phyloP scores from a whole-genome alignment of 2,329 filamentous ascomycete species.

The Scortechinia acanthostroma region DNA sequence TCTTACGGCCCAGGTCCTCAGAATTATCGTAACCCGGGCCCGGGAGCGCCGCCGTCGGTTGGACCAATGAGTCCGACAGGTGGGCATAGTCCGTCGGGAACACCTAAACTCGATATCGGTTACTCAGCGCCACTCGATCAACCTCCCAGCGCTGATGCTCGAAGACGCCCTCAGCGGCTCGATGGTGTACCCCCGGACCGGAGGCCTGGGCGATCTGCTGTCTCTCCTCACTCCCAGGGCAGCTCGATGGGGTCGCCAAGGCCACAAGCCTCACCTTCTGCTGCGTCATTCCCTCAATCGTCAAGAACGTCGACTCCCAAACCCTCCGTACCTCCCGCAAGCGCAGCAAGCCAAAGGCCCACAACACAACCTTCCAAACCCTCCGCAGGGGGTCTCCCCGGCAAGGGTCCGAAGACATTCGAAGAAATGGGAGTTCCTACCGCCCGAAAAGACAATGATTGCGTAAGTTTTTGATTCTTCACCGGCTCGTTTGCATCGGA shows the following conservation, averaged over 20 bases:
- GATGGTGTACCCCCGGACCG: neutral
- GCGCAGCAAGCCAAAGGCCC: neutral
- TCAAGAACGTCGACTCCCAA: neutral
- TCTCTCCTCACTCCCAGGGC: neutral
- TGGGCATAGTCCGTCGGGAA: constrained; percentile 14
- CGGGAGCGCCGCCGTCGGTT: neutral
- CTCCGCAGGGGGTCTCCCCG: neutral
- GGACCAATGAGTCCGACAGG: constrained; percentile 12
- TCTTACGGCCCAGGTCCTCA: constrained; percentile 9
- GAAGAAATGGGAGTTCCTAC: constrained; percentile 1
- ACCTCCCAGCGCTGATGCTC: constrained; percentile 16
- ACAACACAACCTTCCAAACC: neutral
- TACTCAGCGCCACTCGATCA: constrained; percentile 34
- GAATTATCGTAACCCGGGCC: constrained; percentile 8
- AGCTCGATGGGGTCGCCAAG: neutral
- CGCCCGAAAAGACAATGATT: neutral
- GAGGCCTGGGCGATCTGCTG: neutral
- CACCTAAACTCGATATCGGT: constrained; percentile 31
- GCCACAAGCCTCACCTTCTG: neutral
- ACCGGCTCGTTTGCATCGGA: too few species aligned
- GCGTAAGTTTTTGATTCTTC: constrained; percentile 3
- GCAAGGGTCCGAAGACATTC: constrained; percentile 1
- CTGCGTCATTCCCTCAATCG: neutral
- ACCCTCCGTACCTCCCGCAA: neutral
- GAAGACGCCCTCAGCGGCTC: neutral